phyloP scores from a whole-genome alignment of 306 rosid species.

The Leucaena leucocephala region DNA sequence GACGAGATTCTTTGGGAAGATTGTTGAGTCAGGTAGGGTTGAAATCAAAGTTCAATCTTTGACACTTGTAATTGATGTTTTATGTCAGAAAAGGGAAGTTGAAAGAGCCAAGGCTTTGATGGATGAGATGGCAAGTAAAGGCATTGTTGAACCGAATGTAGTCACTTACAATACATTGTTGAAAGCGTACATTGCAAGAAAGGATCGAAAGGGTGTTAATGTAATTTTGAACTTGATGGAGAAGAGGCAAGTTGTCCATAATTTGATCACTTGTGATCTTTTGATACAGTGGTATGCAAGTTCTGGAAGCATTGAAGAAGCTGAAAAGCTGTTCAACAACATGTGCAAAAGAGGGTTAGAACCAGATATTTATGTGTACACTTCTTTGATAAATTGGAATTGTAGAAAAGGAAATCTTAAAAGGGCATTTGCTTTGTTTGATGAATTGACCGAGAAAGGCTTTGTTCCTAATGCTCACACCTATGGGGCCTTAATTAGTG shows the following conservation, averaged over 20 bases:
- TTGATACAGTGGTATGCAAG: slow-evolving; percentile 64
- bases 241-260: slow-evolving; percentile 48
- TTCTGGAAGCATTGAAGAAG: slow-evolving; percentile 52
- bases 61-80: slow-evolving; percentile 63
- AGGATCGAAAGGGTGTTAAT: slow-evolving; percentile 49
- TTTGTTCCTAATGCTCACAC: slow-evolving; percentile 61
- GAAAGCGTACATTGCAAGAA: slow-evolving; percentile 55
- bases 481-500: slow-evolving; percentile 67
- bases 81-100: slow-evolving; percentile 63
- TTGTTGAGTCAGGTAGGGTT: slow-evolving; percentile 56
- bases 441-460: slow-evolving; percentile 60
- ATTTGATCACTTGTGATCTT: slow-evolving; percentile 54
- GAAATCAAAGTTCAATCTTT: slow-evolving; percentile 60
- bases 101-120: slow-evolving; percentile 60
- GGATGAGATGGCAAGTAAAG: slow-evolving; percentile 52
- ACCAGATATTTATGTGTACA: slow-evolving; percentile 66
- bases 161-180: slow-evolving; percentile 67
- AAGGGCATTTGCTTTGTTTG: slow-evolving; percentile 70
- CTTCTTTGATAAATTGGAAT: slow-evolving; percentile 70
- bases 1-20: slow-evolving; percentile 52
- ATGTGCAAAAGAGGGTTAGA: slow-evolving; percentile 54
- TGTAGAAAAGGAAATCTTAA: slow-evolving; percentile 63
- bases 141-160: slow-evolving; percentile 55
- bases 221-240: slow-evolving; percentile 64
- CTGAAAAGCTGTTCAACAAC: slow-evolving; percentile 62